Base-by-base conservation (phyloP, 345 rosid genomes). In the Eucalyptus caleyi region DNA sequence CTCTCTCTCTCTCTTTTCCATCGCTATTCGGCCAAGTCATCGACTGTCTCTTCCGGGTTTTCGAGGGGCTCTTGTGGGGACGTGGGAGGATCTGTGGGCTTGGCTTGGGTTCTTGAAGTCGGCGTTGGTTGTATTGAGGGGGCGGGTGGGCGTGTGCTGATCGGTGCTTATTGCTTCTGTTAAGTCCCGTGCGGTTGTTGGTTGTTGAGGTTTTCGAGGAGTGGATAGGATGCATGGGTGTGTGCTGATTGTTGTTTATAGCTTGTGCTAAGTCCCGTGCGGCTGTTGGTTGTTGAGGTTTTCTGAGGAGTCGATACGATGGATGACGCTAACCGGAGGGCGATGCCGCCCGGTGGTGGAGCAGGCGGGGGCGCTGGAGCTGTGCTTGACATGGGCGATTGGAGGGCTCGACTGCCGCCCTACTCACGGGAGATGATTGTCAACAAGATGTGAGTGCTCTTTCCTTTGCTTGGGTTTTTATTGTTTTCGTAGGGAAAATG, bases 371-470 rank as follows among this genome's bases (percentile, higher is more conserved):
- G 23, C 16, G 87, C 32, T 32, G 96, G 93, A 87, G 86, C 92
- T 30, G 62, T 88, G 42, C 88, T 93, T 90, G 93, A 95, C 19
- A 53, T 90, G 26, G 93, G 90, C 89, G 95, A 95, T 88, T 94
- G 99, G 98, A 96, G 94, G 96, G 88, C 90, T 62, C 94, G 91
- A 44, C 65, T 92, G 93, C 92, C 56, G 51, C 87, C 90, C 23
- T 90, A 93, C 27, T 37, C 95, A 8, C 91, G 99, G 26, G 93
- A 87, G 87, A 92, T 88, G 90, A 92, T 95, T 87, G 89, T 95
- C 88, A 80, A 89, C 83, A 95, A 91, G 92, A 92, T 97, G 98
- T 95, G 90, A 92, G 95, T 86, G 89, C 37, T 86, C 30, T 24
- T 32, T 30, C 26, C n/a, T 86, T 27, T 65, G 34, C 65, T n/a